Evolutionary conservation across 495 filamentous ascomycete genomes (phyloP).

Genomic region (Penicillium pancosmium): DNA sequence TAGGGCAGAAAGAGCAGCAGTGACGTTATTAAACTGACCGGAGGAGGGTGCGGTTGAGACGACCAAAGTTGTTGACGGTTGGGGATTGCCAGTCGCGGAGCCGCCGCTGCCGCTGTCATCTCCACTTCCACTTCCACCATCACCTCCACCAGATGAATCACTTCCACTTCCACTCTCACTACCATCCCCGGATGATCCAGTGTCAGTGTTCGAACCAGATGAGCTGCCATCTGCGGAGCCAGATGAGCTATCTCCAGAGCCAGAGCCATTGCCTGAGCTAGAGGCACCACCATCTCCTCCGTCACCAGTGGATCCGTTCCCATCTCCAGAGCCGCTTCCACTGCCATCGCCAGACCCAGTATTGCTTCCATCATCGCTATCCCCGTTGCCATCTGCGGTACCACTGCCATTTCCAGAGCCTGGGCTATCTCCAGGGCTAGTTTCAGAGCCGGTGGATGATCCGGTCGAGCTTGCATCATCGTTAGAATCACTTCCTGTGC

Average conservation of each 20-base stretch:
- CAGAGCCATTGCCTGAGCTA: not conserved
- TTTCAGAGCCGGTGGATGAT: not conserved
- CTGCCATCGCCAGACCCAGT: not conserved
- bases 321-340: not conserved
- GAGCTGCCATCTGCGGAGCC: not conserved
- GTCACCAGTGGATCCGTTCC: constrained; percentile 2
- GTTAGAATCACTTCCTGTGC: no score
- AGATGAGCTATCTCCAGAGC: not conserved
- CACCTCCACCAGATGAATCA: no score
- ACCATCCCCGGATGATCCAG: not conserved
- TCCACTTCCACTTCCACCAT: not conserved
- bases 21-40: constrained; percentile 7
- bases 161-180: not conserved
- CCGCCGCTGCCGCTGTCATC: not conserved
- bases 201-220: not conserved
- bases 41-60: constrained; percentile 3
- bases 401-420: not conserved
- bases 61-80: constrained; percentile 3
- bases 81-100: not conserved
- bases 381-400: not conserved
- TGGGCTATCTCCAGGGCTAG: no score
- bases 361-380: not conserved
- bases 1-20: not conserved
- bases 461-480: no score
- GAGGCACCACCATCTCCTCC: not conserved